A percentile compares a stretch with the other conserved stretches of the same genome.
phyloP scores from a whole-genome alignment of 2,329 filamentous ascomycete genomes.

The Trichothecium roseum region DNA sequence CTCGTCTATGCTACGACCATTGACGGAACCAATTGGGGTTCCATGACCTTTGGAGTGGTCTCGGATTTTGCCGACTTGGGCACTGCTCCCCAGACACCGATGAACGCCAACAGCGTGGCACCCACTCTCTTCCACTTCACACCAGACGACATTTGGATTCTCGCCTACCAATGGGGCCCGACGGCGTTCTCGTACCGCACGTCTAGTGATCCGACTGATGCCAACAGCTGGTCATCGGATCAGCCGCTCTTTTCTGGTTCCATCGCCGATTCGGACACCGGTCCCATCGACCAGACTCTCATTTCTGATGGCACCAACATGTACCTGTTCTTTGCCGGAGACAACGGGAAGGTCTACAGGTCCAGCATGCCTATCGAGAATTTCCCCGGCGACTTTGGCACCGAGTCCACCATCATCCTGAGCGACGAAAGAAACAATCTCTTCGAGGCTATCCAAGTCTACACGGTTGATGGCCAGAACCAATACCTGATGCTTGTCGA shows the following conservation, averaged over 20 bases:
- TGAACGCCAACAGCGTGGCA: constrained; percentile 38
- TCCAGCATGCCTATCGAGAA: constrained; percentile 50
- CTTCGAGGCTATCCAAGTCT: constrained; percentile 59
- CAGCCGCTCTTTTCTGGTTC: constrained; percentile 46
- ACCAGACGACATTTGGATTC: constrained; percentile 52
- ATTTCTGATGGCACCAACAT: constrained; percentile 51
- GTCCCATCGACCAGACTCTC: constrained; percentile 51
- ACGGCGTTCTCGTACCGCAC: constrained; percentile 51
- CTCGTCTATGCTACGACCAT: constrained; percentile 49
- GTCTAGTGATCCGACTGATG: constrained; percentile 44
- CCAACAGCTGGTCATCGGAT: constrained; percentile 43
- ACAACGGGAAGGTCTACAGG: constrained; percentile 58
- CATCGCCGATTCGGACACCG: constrained; percentile 39
- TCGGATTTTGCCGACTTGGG: constrained; percentile 40
- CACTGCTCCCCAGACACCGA: constrained; percentile 39
- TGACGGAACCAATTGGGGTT: constrained; percentile 37
- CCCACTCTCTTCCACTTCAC: constrained; percentile 54
- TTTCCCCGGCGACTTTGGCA: constrained; percentile 52
- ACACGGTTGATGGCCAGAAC: constrained; percentile 42
- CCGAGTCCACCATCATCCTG: constrained; percentile 35
- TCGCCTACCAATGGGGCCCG: constrained; percentile 55
- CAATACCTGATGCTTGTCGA: constrained; percentile 62
- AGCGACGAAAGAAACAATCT: constrained; percentile 44
- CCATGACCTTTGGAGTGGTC: constrained; percentile 48
- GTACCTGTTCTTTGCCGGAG: constrained; percentile 59